Base-by-base conservation (phyloP, 2,329 filamentous ascomycete genomes). In the Phaeosphaeriaceae sp. region DNA sequence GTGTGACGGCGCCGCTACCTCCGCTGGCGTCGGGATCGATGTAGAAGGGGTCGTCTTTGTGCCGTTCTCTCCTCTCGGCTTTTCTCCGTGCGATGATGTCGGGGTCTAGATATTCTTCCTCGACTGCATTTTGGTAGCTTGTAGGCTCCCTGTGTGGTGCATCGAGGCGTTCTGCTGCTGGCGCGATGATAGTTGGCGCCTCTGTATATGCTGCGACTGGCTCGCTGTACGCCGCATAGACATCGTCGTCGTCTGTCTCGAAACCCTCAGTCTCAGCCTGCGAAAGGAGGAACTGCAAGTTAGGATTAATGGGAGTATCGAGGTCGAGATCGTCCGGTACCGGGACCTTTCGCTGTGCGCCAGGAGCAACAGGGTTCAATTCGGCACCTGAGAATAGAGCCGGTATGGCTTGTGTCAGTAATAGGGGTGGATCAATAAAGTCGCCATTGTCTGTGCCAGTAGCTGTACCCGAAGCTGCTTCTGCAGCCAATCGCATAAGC, bases 41-140 rank as follows among this genome's bases (percentile, higher is more conserved):
- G 73, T 99, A 99, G 76, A 97, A 99, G 0, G 95, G 95, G 70
- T 99, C 95, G 72, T 98, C 94, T 66, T 86, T 91, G 76, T 97
- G 92, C 56, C 92, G 87, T 73, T 96, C 93, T 56, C 85, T 80
- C 11, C 93, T 86, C 72, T 97, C 92, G 3, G 89, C 87, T 67
- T 89, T 91, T 61, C 91, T 86, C 61, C 88, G 85, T 4, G 91
- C 90, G 44, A 91, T 75, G 48, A 92, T 91, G 67, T 92, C 89
- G 1, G 89, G 82, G 60, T 94, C 91, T 31, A 93, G 88, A 54
- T 88, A 84, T 21, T 81, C 76, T 49, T 79, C 66, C 76, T 80
- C 78, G 17, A 76, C 74, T 21, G 76, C 75, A n/a, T 79, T 79
- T 61, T 83, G 81, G 60, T 83, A 83, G 1, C 80, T 81, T 5